Conservation (phyloP, 1,284 basidiomycete genomes). For the Trametes sp. region DNA sequence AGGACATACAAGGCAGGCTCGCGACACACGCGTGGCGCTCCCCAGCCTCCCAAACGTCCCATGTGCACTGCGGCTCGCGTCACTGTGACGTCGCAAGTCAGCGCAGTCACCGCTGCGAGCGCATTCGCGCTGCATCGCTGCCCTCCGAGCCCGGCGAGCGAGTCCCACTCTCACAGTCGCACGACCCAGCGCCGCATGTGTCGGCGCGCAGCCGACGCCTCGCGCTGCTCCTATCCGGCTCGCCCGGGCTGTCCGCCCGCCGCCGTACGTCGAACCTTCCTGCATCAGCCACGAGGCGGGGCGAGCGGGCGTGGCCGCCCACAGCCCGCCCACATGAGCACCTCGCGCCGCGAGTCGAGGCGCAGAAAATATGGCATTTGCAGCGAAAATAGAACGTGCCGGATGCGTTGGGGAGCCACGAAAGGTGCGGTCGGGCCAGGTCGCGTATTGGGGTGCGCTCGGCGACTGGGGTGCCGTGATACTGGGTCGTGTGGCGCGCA, state of each 20-base stretch:
- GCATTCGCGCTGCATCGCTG: not conserved
- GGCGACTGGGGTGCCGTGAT: not conserved
- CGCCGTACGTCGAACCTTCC: slow-evolving; percentile 19
- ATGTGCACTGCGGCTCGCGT: not conserved
- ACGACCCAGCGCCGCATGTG: not conserved
- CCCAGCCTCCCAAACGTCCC: not conserved
- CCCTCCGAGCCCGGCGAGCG: not conserved
- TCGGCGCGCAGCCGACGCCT: slow-evolving; percentile 5
- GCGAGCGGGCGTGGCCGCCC: slow-evolving; percentile 10
- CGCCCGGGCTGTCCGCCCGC: slow-evolving; percentile 9
- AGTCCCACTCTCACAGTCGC: not conserved
- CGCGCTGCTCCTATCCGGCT: slow-evolving; percentile 7
- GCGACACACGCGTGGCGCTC: slow-evolving; percentile 5
- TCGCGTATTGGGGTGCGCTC: slow-evolving; percentile 4
- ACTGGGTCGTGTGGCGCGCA: not conserved
- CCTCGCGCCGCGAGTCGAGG: slow-evolving; percentile 1
- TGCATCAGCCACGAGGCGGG: slow-evolving; percentile 33
- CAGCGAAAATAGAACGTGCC: slow-evolving; percentile 15
- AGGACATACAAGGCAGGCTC: slow-evolving; percentile 28
- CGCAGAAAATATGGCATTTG: not conserved
- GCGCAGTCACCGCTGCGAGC: not conserved
- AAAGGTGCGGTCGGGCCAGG: not conserved
- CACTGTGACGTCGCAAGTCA: slow-evolving; percentile 1
- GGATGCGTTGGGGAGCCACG: slow-evolving; percentile 1
- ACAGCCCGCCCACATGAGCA: slow-evolving; percentile 24